phyloP scores from a whole-genome alignment of 1,284 basidiomycete genomes.

The Naganishia sp. region DNA sequence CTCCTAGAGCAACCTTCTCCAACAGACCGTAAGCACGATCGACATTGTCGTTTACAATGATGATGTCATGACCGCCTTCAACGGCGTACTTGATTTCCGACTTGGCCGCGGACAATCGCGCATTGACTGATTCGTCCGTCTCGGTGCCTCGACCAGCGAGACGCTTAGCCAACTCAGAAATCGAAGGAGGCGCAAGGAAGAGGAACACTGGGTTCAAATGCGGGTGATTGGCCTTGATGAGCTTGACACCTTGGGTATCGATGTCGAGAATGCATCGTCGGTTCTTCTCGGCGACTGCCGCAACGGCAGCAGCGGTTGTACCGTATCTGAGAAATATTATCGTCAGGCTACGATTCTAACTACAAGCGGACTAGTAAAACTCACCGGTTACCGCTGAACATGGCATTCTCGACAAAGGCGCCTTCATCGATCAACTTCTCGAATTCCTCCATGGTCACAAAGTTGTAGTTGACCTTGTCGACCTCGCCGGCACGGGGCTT shows the following conservation, averaged over 20 bases:
- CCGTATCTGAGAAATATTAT: constrained; percentile 62
- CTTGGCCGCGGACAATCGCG: constrained; percentile 76
- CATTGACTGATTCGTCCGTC: constrained; percentile 68
- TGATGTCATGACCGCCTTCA: constrained; percentile 72
- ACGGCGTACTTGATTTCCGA: constrained; percentile 84
- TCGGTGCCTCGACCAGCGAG: constrained; percentile 84
- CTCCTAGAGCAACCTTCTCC: constrained; percentile 70
- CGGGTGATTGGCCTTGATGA: constrained; percentile 69
- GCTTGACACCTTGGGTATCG: constrained; percentile 91
- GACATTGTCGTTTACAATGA: constrained; percentile 90
- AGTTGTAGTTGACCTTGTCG: constrained; percentile 68
- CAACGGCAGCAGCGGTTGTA: constrained; percentile 73
- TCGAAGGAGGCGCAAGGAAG: constrained; percentile 87
- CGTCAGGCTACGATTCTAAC: background rate
- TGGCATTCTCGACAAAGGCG: constrained; percentile 61
- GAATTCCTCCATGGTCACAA: constrained; percentile 59
- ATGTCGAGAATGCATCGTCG: constrained; percentile 90
- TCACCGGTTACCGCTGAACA: constrained; percentile 86
- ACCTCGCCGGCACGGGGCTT: constrained; percentile 77
- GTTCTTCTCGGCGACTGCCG: constrained; percentile 59
- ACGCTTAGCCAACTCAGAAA: constrained; percentile 67
- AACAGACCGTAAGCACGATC: constrained; percentile 72
- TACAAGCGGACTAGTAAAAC: constrained; percentile 30
- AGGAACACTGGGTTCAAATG: constrained; percentile 82
- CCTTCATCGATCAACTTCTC: constrained; percentile 56